Conservation (phyloP, 2,329 filamentous ascomycete species). For the Aspergillus pseudoglaucus region DNA sequence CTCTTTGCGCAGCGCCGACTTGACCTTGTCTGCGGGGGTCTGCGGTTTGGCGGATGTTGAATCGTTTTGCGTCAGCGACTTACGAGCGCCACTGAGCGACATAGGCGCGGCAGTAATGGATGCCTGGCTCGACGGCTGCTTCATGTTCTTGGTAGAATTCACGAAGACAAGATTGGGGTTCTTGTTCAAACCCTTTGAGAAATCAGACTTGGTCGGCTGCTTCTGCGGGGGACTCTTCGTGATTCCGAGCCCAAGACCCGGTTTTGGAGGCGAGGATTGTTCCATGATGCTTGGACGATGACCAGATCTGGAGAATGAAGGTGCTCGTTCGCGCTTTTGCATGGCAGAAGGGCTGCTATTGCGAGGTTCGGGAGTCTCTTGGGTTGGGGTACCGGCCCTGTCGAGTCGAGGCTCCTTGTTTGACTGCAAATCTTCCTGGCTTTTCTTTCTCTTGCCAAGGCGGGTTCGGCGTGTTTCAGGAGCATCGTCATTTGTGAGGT, state of each 20-base stretch:
- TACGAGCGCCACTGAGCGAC: constrained; percentile 8
- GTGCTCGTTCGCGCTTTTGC: constrained; percentile 8
- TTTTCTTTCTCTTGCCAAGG: constrained; percentile 23
- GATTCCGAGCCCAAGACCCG: constrained; percentile 22
- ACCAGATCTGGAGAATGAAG: constrained; percentile 15
- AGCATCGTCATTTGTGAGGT: neutral
- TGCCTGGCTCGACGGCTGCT: neutral
- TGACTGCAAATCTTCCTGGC: constrained; percentile 10
- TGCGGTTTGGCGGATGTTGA: constrained; percentile 9
- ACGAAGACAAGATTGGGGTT: too few relatives aligned
- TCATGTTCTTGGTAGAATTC: constrained; percentile 2
- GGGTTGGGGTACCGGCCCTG: constrained; percentile 3
- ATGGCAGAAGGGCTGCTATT: constrained; percentile 10
- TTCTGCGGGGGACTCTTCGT: constrained; percentile 21
- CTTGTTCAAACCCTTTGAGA: neutral
- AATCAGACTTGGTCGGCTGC: constrained; percentile 1
- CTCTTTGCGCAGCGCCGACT: constrained; percentile 22
- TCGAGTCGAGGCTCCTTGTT: constrained; percentile 22
- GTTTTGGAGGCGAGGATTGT: constrained; percentile 5
- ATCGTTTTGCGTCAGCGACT: constrained; percentile 5
- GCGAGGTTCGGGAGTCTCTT: constrained; percentile 3
- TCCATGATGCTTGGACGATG: constrained; percentile 12
- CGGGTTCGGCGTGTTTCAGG: neutral
- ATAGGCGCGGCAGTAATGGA: constrained; percentile 2
- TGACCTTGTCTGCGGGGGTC: constrained; percentile 12